phyloP scores from a whole-genome alignment of 2,329 filamentous ascomycete species.

The Venturia carpophila region DNA sequence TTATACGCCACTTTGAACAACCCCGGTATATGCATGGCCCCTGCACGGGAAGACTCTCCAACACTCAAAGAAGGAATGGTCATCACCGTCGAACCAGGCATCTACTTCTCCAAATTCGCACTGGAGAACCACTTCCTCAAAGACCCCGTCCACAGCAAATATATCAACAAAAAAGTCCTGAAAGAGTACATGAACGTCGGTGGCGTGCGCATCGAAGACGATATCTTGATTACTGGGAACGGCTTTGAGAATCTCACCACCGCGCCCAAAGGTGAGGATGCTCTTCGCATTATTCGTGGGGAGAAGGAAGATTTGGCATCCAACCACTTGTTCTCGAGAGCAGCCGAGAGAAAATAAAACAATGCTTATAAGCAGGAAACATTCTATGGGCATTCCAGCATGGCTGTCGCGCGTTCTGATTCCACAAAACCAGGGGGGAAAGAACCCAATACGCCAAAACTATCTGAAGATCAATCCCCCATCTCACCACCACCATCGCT shows the following conservation, averaged over 20 bases:
- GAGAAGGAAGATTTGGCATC: constrained; percentile 5
- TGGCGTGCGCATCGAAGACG: constrained; percentile 65
- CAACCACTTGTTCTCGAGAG: no score
- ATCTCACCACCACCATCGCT: no score
- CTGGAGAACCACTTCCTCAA: constrained; percentile 66
- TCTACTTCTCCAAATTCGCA: constrained; percentile 86
- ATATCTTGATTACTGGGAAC: constrained; percentile 61
- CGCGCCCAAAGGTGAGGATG: constrained; percentile 59
- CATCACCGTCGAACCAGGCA: constrained; percentile 49
- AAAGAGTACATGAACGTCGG: constrained; percentile 77
- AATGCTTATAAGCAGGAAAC: no score
- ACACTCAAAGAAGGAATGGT: constrained; percentile 46
- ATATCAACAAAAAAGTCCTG: constrained; percentile 66
- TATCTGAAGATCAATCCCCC: no score
- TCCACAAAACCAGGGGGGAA: no score
- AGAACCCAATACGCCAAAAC: no score
- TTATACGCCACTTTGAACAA: constrained; percentile 14
- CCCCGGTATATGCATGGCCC: neutral
- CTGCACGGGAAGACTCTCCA: neutral
- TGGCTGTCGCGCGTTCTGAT: no score
- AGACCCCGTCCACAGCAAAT: constrained; percentile 63
- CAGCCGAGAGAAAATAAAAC: no score
- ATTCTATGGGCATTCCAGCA: no score
- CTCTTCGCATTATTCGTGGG: constrained; percentile 48
- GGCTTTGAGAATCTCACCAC: constrained; percentile 68